Base-by-base conservation (phyloP, 768 basidiomycete species). In the Dendrothele bispora region DNA sequence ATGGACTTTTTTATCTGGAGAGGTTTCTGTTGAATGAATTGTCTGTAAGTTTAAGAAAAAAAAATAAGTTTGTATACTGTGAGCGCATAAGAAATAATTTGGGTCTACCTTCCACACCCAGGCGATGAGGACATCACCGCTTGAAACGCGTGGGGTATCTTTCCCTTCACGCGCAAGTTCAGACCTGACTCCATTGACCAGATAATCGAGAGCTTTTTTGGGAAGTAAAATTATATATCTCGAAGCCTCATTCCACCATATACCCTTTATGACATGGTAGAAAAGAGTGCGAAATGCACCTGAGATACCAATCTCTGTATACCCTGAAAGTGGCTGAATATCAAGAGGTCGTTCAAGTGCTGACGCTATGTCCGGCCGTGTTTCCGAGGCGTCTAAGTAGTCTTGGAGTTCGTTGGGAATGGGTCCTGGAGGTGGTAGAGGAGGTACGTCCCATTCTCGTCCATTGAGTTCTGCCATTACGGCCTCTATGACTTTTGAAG, bases 41-140 rank as follows among this genome's bases (percentile, higher is more conserved):
- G 64, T 65, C 73, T 75, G 43, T 1, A 3, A 36, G 22, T 14
- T 18, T 30, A 3, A 32, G 40, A 24, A 55, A n/a, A 43, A 20
- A 24, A 3, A 34, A 28, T 34, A 20, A 46, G 15, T 29, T 14
- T 10, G 18, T 26, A 5, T n/a, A n/a, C n/a, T n/a, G n/a, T n/a
- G n/a, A n/a, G n/a, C n/a, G n/a, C n/a, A 42, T 7, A 8, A 39
- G 18, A 36, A 41, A 44, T 7, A 29, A 27, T 32, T 32, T 14
- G 14, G 17, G 42, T 26, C 25, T 41, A 72, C 72, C 59, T 73
- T 73, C 51, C 69, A 53, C 20, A 71, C 36, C 72, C 74, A 75
- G 4, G 72, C 70, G 4, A 64, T 63, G 17, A 73, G 59, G 27
- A 74, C 59, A 49, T 73, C 72, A 1, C 72, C 71, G 1, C 71